phyloP scores from a whole-genome alignment of 257 asterid genomes.

The Scutellaria barbata region DNA sequence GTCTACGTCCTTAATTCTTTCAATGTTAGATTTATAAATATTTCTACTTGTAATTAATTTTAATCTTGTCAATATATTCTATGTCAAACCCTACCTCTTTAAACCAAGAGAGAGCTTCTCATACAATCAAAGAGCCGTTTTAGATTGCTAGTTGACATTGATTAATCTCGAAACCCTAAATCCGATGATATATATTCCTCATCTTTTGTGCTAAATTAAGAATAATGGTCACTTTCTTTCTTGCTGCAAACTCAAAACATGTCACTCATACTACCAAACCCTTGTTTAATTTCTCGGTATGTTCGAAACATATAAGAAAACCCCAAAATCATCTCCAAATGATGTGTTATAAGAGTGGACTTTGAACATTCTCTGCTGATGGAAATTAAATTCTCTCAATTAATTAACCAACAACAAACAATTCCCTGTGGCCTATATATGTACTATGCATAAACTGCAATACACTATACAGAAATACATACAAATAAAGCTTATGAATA shows the following conservation, averaged over 20 bases:
- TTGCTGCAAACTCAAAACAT: no score
- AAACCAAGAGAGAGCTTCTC: neutral
- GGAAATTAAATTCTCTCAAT: neutral
- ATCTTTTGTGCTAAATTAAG: no score
- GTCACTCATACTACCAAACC: no score
- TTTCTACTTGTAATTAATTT: no score
- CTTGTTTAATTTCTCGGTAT: no score
- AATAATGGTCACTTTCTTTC: neutral
- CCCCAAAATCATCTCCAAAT: neutral
- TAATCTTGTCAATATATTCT: no score
- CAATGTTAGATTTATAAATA: no score
- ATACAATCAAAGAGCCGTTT: neutral
- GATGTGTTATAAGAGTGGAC: constrained; percentile 7
- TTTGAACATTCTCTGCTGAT: neutral
- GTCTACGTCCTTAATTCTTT: no score
- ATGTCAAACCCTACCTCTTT: no score
- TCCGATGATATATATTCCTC: no score
- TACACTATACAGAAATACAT: neutral
- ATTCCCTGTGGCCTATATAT: neutral
- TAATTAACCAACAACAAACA: no score
- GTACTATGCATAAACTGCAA: neutral
- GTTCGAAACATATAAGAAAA: no score
- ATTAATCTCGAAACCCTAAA: neutral
- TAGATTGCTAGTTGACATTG: constrained; percentile 1
- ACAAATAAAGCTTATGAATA: neutral